Evolutionary conservation across 352 stramenopile species (phyloP).

Genomic region (Pythium vanterpoolii): DNA sequence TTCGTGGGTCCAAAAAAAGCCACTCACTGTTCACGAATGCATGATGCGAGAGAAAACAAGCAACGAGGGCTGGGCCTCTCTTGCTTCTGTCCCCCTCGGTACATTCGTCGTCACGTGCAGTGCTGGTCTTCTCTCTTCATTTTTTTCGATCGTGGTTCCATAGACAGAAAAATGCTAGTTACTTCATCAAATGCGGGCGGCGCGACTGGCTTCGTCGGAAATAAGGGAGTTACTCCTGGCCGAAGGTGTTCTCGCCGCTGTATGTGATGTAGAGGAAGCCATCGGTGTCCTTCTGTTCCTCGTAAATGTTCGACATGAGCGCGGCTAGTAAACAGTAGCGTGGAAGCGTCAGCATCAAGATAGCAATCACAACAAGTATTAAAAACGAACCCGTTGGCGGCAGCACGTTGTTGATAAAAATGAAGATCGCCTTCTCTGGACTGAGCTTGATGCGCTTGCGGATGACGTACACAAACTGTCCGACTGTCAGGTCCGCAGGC

Average conservation of each 20-base stretch:
- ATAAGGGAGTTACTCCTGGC: conserved; percentile 44
- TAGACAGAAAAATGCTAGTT: conserved; percentile 29
- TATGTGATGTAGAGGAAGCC: conserved; percentile 99
- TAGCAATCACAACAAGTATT: neutral
- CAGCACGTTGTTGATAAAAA: conserved; percentile 99
- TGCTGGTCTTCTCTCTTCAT: conserved; percentile 9
- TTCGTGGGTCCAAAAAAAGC: too few species aligned
- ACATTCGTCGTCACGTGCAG: neutral
- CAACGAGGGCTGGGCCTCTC: neutral
- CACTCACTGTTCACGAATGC: too few species aligned
- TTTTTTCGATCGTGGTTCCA: conserved; percentile 13
- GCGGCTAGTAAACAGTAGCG: conserved; percentile 51
- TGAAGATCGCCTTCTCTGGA: conserved; percentile 97
- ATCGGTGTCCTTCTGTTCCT: conserved; percentile 98
- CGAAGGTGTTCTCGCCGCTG: conserved; percentile 99
- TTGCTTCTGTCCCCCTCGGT: neutral
- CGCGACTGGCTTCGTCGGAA: neutral
- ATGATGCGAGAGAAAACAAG: too few species aligned
- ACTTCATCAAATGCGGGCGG: conserved; percentile 20
- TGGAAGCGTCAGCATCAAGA: neutral
- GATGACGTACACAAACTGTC: conserved; percentile 99
- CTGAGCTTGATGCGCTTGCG: conserved; percentile 99
- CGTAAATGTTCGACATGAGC: conserved; percentile 99
- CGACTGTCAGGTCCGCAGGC: conserved; percentile 95
- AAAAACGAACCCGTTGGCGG: conserved; percentile 87